Percentiles rank a stretch among this genome's conserved stretches.
Evolutionary conservation across 2,329 filamentous ascomycete species (phyloP).

Genomic region (Aspergillus niger): DNA sequence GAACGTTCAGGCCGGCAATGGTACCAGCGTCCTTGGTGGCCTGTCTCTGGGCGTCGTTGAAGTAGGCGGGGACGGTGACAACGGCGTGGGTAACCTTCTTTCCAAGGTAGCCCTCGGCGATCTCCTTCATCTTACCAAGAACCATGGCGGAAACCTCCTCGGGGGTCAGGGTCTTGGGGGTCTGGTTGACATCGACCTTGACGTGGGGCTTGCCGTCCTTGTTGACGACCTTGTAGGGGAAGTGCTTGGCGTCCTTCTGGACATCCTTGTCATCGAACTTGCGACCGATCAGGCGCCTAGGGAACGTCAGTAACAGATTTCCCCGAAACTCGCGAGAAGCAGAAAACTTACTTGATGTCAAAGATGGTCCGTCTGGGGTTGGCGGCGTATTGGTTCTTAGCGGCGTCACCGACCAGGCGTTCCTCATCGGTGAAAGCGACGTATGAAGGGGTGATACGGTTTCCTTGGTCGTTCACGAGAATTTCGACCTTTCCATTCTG

Average conservation of each 20-base stretch:
- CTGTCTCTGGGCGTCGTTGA: constrained; percentile 97
- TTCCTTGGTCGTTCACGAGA: constrained; percentile 93
- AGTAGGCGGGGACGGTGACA: constrained; percentile 94
- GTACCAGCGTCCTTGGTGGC: constrained; percentile 92
- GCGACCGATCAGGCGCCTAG: constrained; percentile 78
- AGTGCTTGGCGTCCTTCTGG: constrained; percentile 94
- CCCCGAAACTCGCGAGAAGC: not conserved
- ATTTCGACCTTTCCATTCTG: constrained; percentile 94
- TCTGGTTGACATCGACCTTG: constrained; percentile 63
- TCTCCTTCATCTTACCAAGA: constrained; percentile 68
- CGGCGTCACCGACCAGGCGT: constrained; percentile 93
- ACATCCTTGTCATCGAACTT: constrained; percentile 84
- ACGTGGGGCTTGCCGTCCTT: constrained; percentile 89
- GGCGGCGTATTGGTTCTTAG: constrained; percentile 88
- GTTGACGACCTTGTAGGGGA: constrained; percentile 91
- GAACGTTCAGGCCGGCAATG: constrained; percentile 90
- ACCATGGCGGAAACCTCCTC: constrained; percentile 70
- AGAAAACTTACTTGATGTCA: constrained; percentile 74
- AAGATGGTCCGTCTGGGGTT: constrained; percentile 78
- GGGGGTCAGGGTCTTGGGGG: constrained; percentile 64
- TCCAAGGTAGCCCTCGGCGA: constrained; percentile 63
- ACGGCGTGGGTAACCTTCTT: constrained; percentile 66
- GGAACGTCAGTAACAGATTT: constrained; percentile 12
- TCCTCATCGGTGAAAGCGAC: constrained; percentile 97
- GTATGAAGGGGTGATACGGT: constrained; percentile 93